Conservation (phyloP, 371 early-diverging fungal genomes). For the Entomophthora muscae region DNA sequence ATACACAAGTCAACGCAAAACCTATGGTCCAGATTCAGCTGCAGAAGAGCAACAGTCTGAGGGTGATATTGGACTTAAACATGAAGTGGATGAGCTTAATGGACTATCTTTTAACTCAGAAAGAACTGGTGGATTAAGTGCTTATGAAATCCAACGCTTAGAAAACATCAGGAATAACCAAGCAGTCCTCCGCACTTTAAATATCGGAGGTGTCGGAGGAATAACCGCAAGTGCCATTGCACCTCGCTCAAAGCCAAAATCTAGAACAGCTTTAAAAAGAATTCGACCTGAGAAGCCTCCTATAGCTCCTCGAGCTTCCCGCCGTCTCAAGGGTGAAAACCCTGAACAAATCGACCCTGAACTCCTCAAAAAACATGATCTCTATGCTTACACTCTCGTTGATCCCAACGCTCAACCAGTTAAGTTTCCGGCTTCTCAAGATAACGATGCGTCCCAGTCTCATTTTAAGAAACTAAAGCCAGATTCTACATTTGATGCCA, state of each 20-base stretch:
- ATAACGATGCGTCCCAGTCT: background rate
- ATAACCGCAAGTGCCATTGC: background rate
- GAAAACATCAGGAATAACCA: conserved; percentile 2
- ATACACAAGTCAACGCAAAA: too few relatives aligned
- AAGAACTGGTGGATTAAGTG: background rate
- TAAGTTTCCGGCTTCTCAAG: too few relatives aligned
- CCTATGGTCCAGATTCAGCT: too few relatives aligned
- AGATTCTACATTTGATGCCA: background rate
- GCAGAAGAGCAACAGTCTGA: too few relatives aligned
- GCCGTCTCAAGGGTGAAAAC: background rate
- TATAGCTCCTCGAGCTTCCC: background rate
- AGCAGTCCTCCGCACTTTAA: background rate
- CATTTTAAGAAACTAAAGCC: background rate
- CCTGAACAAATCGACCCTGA: background rate
- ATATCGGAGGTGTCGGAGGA: background rate
- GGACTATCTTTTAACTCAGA: background rate
- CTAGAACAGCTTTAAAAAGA: background rate
- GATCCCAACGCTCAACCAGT: too few relatives aligned
- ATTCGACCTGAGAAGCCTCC: background rate
- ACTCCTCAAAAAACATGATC: background rate
- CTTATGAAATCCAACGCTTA: background rate
- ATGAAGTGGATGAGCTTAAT: too few relatives aligned
- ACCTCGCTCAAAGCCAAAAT: background rate
- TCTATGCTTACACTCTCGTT: background rate
- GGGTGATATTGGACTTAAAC: too few relatives aligned